Base-by-base conservation (phyloP, 805 yeast genomes). In the Debaryomyces tyrocola region DNA sequence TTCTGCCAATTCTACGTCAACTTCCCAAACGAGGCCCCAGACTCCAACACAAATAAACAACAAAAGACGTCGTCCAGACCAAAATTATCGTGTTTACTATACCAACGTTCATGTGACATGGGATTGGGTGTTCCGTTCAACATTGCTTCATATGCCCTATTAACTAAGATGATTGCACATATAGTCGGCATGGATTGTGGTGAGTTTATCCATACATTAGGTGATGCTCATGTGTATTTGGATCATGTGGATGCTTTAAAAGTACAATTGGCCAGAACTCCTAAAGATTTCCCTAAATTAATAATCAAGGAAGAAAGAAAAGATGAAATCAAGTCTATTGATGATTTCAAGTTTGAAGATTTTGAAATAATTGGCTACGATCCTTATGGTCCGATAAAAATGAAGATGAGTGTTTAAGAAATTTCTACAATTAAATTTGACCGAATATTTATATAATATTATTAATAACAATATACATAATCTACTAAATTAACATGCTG, bases 61-160 rank as follows among this genome's bases (percentile, higher is more conserved):
- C 43, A 43, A 20, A 56, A 50, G 21, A 20, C 49, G 6, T 28
- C 43, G 18, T 48, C 61, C 4, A 81, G 69, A 56, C 95, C 95
- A 18, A 82, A 77, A 58, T 77, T 94, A 46, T 87, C 94, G 10
- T 94, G 99, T 64, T 79, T 86, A 48, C 73, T 94, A 73, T 94
- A 94, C 67, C 99, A 94, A 70, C 81, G 99, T 59, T 87, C 96
- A n/a, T 92, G 98, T 67, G 99, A 94, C 62, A 91, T 94, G 97
- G 99, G 99, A 0, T 78, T 94, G n/a, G 99, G 99, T 11, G 98
- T 94, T 18, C 99, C 99, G 0, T 94, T 94, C 68, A 94, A 94
- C 63, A 94, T 94, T 59, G 99, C 99, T 0, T 90, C 97, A 0
- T 94, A 94, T 63, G 96, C 99, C 0, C 73, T 94, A 45, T 75